Evolutionary conservation across 208 protist genomes (phyloP), one percentile per base, ranked within the genome.

Genomic region (Trypanosoma rangeli): DNA sequence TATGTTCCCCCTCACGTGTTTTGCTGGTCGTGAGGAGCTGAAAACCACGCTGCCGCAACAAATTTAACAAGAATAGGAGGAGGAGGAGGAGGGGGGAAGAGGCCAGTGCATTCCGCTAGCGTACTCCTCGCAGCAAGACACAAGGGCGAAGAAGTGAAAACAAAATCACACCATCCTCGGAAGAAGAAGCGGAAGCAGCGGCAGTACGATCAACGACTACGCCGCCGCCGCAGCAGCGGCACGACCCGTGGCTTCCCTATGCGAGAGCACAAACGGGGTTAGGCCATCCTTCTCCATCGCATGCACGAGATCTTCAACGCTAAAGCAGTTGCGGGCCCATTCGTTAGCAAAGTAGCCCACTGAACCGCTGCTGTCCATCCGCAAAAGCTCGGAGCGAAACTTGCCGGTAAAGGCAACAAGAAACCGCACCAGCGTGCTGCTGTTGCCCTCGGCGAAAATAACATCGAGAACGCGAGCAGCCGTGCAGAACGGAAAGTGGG

Each of bases 401-500:
- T 68, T 55, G 3, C 12, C 31, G 7, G 37, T 65, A 62, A 73
- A 73, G 10, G 73, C 73, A 33, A 72, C 35, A 33, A 73, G 53
- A 44, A 78, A 66, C 5, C 73, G 64, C 18, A 66, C 64, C 31
- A 78, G 31, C 24, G 63, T 28, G 31, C 53, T 72, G 56, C 64
- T 73, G 35, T 64, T 33, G 18, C 73, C 73, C n/a, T 78, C 73
- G 12, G 56, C 66, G 64, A 78, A 64, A 5, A 73, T 2, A 33
- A 78, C 29, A 60, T 78, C 73, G 5, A 78, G 33, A 58, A 73
- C 35, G 5, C 67, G 56, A 35, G 39, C 53, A 8, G 73, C 73
- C 2, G 66, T 73, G 26, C 56, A 55, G 46, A 78, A 64, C 7
- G 67, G 67, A 60, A 78, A 78, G 55, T 78, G 73, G 28, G 73